phyloP scores from a whole-genome alignment of 495 filamentous ascomycete genomes.

The Penicillium simplicissimum region DNA sequence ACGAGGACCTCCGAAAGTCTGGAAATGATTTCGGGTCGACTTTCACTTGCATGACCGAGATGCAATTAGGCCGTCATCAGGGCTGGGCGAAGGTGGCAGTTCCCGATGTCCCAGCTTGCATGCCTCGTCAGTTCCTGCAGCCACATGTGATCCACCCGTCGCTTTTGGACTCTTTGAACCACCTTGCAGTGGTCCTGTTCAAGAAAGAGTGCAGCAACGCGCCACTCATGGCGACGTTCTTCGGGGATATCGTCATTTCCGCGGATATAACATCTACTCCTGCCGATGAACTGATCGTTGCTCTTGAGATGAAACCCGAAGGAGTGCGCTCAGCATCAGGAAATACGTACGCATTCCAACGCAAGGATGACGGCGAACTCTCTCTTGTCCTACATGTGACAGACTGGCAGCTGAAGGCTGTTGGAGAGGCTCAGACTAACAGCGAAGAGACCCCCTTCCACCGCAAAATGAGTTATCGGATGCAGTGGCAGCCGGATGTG shows the following conservation, averaged over 20 bases:
- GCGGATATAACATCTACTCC: slow-evolving; percentile 1
- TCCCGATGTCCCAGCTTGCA: not conserved
- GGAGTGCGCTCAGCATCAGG: not conserved
- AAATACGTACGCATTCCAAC: slow-evolving; percentile 5
- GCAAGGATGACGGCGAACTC: not conserved
- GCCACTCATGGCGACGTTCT: slow-evolving; percentile 4
- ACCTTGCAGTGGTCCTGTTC: not conserved
- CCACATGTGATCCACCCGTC: slow-evolving; percentile 3
- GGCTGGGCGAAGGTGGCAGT: slow-evolving; percentile 5
- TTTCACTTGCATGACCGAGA: slow-evolving; percentile 7
- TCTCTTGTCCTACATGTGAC: not conserved
- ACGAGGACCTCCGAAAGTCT: not conserved
- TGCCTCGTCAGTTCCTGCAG: slow-evolving; percentile 4
- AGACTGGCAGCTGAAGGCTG: slow-evolving; percentile 4
- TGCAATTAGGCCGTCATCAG: not conserved
- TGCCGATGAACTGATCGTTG: slow-evolving; percentile 1
- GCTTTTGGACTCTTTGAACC: not conserved
- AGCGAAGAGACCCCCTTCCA: slow-evolving; percentile 1
- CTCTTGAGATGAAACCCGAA: slow-evolving; percentile 2
- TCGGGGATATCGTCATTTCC: not conserved
- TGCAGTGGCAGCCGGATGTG: slow-evolving; percentile 2
- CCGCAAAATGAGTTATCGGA: slow-evolving; percentile 2
- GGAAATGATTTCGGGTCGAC: slow-evolving; percentile 1
- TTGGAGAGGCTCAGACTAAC: not conserved
- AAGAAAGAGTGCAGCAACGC: slow-evolving; percentile 5